Evolutionary conservation across 352 stramenopile species (phyloP).

Genomic region (Globisporangium uncinulatum): DNA sequence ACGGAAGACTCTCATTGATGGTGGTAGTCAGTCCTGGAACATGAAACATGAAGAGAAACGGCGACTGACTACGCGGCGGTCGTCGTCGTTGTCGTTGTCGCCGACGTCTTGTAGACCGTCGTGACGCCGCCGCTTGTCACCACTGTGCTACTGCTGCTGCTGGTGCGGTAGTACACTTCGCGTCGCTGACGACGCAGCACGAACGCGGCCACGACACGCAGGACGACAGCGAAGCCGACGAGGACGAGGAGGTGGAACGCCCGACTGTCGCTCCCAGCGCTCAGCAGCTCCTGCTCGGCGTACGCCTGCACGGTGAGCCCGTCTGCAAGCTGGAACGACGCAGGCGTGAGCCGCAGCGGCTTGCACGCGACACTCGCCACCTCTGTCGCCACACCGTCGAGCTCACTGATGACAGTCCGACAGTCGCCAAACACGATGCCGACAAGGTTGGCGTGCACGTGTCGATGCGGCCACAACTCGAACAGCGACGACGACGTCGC

Average conservation of each 20-base stretch:
- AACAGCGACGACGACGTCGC: conserved; percentile 4
- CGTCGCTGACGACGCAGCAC: conserved; percentile 9
- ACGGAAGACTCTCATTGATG: not conserved
- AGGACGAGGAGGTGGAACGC: conserved; percentile 6
- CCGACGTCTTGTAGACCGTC: conserved; percentile 6
- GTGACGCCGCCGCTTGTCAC: conserved; percentile 7
- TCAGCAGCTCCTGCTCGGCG: conserved; percentile 7
- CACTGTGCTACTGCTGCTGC: conserved; percentile 2
- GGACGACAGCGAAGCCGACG: conserved; percentile 7
- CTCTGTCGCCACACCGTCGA: not conserved
- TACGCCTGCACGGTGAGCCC: conserved; percentile 12
- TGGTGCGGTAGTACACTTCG: conserved; percentile 3
- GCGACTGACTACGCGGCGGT: not conserved
- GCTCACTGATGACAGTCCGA: not conserved
- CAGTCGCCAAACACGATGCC: conserved; percentile 14
- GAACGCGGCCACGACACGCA: conserved; percentile 11
- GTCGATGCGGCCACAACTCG: conserved; percentile 10
- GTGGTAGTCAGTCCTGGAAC: not conserved
- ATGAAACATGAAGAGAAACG: not conserved
- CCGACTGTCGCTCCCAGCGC: conserved; percentile 4
- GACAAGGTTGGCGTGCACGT: conserved; percentile 12
- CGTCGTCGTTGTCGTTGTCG: conserved; percentile 4
- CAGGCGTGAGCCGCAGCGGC: conserved; percentile 6
- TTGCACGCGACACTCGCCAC: conserved; percentile 5
- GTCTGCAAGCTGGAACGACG: not conserved